Evolutionary conservation across 169 alveolate species (phyloP), one percentile per base, ranked within the genome.

Genomic region (Toxoplasma gondii): DNA sequence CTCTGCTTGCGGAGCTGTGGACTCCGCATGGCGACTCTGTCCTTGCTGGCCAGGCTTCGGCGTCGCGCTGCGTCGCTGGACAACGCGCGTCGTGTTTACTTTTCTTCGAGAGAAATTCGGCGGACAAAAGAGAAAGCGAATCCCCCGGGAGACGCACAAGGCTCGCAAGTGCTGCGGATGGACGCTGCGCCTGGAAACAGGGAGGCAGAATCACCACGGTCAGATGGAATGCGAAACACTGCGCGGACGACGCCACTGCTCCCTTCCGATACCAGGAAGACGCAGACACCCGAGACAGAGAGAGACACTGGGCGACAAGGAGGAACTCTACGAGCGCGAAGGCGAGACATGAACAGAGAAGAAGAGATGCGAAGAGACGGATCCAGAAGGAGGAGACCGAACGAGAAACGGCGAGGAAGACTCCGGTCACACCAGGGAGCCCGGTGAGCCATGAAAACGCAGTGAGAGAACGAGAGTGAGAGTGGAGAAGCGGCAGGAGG

Each of bases 51-150:
- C n/a, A 49, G 58, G 58, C 58, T 4, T 49, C 58, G 58, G 58
- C 58, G 4, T 49, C 58, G 58, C 58, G 4, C 58, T 49, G 9
- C 29, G 74, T 16, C 74, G 17, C 31, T 82, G 67, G 41, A 82
- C 90, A 36, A 82, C 41, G 16, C 90, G 90, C 38, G 90, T 82
- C 38, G 90, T 82, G 64, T 82, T 82, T 29, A 24, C 5, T 19
- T 29, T 39, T 0, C 90, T 64, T 22, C 90, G 7, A 5, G 90
- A 82, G 90, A 82, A 82, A 31, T 38, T 82, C 67, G 90, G 90
- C n/a, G 90, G 90, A 24, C 90, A 82, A 31, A 82, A 82, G 36
- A 82, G 90, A 39, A 82, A 82, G 90, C 69, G 64, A 82, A 82
- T 82, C 38, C 90, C 64, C 17, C 90, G 90, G 22, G 90, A 38